Base-by-base conservation (phyloP, 2,329 filamentous ascomycete species). In the Sclerotinia sclerotiorum region DNA sequence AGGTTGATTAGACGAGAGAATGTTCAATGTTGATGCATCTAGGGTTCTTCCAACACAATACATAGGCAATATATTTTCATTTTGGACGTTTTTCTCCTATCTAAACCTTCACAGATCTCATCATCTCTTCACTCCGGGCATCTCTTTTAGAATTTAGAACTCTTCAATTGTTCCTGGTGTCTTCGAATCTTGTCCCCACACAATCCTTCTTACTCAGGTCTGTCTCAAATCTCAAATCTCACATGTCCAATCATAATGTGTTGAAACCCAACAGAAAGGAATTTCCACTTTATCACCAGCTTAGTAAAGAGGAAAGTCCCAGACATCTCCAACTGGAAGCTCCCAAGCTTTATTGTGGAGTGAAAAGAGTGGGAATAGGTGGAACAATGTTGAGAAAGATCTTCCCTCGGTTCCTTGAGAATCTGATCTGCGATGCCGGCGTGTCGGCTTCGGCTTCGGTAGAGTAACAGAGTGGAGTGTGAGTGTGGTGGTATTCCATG, bases 381-480 rank as follows among this genome's bases (percentile, higher is more conserved):
- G 58, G 58, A 62, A 51, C 58, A 61, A 49, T 61, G 48, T 61
- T 49, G 58, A 55, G 58, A 61, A 35, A 49, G 29, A 57, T 11
- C 17, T 39, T 56, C 44, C 48, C 62, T 65, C 39, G 62, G 62
- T 62, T 15, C 60, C 46, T 58, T 15, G 17, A 42, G 29, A 21
- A 44, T 29, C 46, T 39, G 17, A 58, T 21, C 35, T 62, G 60
- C 46, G 44, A 62, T 62, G 46, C 60, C 60, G 60, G n/a, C 29
- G 49, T 62, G 46, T 46, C 60, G 60, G n/a, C 29, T 49, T 62
- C 60, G 46, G 60, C 46, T 46, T 60, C 56, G 56, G 56, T 60
- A 29, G 56, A 39, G 35, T 21, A 17, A 5, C 55, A 17, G 55
- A 48, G 15, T 11, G 29, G 29, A 29, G 29, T 29, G 29, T 29